Evolutionary conservation across 148 eudicot genomes (phyloP).

Genomic region (Suaeda aralocaspica): DNA sequence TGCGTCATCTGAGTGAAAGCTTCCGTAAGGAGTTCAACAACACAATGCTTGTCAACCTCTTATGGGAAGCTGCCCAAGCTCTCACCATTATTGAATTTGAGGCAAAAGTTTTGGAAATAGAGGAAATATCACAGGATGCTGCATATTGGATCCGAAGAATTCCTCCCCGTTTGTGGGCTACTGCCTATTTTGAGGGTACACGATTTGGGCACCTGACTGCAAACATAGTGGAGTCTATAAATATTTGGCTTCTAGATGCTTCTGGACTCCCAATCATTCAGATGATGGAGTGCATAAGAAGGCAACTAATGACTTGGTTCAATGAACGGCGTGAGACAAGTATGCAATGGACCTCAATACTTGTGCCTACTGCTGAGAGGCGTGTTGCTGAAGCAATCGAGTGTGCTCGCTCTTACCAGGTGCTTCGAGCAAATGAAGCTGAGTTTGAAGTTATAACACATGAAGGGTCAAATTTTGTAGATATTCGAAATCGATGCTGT

Average conservation of each 20-base stretch:
- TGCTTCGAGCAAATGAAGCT: constrained; percentile 55
- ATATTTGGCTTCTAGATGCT: constrained; percentile 48
- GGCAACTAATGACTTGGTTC: constrained; percentile 68
- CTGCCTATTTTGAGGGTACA: constrained; percentile 57
- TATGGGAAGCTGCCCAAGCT: constrained; percentile 57
- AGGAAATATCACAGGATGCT: constrained; percentile 46
- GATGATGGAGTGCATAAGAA: constrained; percentile 51
- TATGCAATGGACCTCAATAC: constrained; percentile 50
- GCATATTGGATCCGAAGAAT: constrained; percentile 46
- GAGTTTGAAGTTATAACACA: constrained; percentile 53
- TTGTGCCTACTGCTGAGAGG: constrained; percentile 49
- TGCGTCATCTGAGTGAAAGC: constrained; percentile 52
- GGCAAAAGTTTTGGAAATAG: constrained; percentile 41
- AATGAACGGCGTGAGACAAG: constrained; percentile 57
- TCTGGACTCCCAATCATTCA: constrained; percentile 53
- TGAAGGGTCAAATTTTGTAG: constrained; percentile 48
- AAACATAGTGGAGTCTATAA: constrained; percentile 39
- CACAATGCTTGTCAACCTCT: constrained; percentile 36
- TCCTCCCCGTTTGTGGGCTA: constrained; percentile 61
- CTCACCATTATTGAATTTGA: constrained; percentile 43
- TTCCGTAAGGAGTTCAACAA: constrained; percentile 50
- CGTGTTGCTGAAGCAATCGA: constrained; percentile 51
- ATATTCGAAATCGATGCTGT: constrained; percentile 50
- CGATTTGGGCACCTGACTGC: constrained; percentile 59
- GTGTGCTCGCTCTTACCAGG: constrained; percentile 45